Evolutionary conservation across 768 basidiomycete species (phyloP), one percentile per base, ranked within the genome.

Genomic region (Russula lepida): DNA sequence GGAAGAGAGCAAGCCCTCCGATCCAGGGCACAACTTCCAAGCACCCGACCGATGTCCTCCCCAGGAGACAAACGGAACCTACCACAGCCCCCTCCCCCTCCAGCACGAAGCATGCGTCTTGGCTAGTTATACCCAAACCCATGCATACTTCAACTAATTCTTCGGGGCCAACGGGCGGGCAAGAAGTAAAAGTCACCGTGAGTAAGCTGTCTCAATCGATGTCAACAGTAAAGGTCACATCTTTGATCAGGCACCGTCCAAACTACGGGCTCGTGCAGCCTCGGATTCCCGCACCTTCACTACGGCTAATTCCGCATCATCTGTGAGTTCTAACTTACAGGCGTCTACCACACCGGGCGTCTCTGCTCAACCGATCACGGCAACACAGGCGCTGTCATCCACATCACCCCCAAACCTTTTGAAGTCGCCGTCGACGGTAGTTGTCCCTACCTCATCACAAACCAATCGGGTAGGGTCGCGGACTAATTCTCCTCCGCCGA

Each of bases 261-360:
- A 55, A 51, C 19, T 43, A 28, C 62, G 64, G 28, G 64, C 64
- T 5, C 64, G 64, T 30, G 55, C 64, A 23, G 55, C 64, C 12
- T 65, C 64, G 12, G 64, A 65, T 39, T 65, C 64, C n/a, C 64
- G 64, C 27, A 58, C 52, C 4, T 54, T 58, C n/a, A 49, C 47
- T 21, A 13, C 43, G 47, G 46, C 37, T 0, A 51, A 52, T 28
- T 39, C 50, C 41, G 56, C 13, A 3, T 58, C 62, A 54, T 7
- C 48, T 5, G 53, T 41, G 25, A 43, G 35, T 58, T 48, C 62
- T 12, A 64, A 33, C 47, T 28, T 46, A 37, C 19, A 41, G 35
- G 61, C 56, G 32, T 44, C 64, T 30, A 49, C 51, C 21, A 19
- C 43, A 21, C 11, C 9, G 13, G 30, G 60, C 43, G 47, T 33